phyloP scores from a whole-genome alignment of 2,329 filamentous ascomycete genomes.

The Sordariomycetes sp. region DNA sequence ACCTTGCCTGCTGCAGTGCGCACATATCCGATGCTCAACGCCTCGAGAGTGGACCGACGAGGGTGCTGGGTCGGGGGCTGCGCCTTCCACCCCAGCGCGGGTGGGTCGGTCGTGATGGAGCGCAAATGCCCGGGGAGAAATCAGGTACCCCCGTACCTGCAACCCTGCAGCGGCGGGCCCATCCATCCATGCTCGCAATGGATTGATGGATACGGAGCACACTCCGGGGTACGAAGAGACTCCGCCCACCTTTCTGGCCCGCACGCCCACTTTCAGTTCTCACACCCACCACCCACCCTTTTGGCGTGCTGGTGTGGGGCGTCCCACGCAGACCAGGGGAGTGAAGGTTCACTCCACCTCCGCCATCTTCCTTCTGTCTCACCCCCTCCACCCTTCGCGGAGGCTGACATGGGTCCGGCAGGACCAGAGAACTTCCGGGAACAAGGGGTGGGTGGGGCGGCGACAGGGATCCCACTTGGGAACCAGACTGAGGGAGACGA shows the following conservation, averaged over 20 bases:
- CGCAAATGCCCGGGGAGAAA: background rate
- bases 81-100: slow-evolving; percentile 2
- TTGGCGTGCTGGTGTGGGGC: background rate
- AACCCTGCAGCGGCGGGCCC: background rate
- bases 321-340: background rate
- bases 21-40: background rate
- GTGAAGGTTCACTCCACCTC: background rate
- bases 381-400: background rate
- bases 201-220: background rate
- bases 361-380: background rate
- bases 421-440: background rate
- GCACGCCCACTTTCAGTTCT: background rate
- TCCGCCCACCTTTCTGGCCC: background rate
- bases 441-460: background rate
- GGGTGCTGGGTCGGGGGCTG: slow-evolving; percentile 1
- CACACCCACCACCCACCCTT: background rate
- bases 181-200: background rate
- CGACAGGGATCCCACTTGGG: background rate
- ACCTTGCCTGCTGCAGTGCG: background rate
- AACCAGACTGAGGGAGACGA: background rate
- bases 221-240: background rate
- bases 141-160: background rate
- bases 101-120: background rate
- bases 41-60: background rate
- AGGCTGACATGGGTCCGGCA: background rate